Evolutionary conservation across 108 stramenopile species (phyloP), one percentile per base, ranked within the genome.

Genomic region (Cyclostephanos invisitatus): DNA sequence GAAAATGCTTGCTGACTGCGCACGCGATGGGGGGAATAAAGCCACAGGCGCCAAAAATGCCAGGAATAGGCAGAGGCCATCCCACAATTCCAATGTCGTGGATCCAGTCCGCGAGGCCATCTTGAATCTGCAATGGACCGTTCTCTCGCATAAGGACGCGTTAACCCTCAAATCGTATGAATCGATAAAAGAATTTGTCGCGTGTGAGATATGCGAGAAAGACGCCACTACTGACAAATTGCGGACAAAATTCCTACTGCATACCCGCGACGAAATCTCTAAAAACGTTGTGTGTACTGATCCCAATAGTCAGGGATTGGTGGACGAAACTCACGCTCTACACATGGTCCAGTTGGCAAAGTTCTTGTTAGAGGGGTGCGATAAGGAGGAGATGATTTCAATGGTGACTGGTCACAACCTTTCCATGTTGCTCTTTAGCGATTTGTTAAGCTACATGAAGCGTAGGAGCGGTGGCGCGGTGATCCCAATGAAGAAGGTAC

Each of bases 281-380:
- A 74, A 55, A 47, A 83, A 85, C 68, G 70, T 64, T 20, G 60
- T 62, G 28, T 35, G 59, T n/a, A 35, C 42, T 27, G 61, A 56
- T 49, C 72, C 60, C 24, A 60, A 51, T 5, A 68, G 57, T 42
- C 40, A 58, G 15, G 64, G 47, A 21, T 62, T 53, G 35, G 74
- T 86, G 20, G 87, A 91, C 62, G 94, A 95, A 73, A 68, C 54
- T 3, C 77, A 86, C 37, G 87, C 89, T 2, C 68, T 95, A 35
- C 77, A 87, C 20, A 89, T 89, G 87, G 87, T 92, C 17, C 85
- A 86, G 38, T 66, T 95, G 72, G 90, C 89, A 5, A 82, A 81
- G 61, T 95, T 92, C 83, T 83, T 95, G 29, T 62, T 95, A 15
- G 89, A 92, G 67, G 89, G 88, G 10, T 92, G 85, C 70, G 86